Conservation (phyloP, 1,139 yeast genomes). For the Suhomyces bokatorum region DNA sequence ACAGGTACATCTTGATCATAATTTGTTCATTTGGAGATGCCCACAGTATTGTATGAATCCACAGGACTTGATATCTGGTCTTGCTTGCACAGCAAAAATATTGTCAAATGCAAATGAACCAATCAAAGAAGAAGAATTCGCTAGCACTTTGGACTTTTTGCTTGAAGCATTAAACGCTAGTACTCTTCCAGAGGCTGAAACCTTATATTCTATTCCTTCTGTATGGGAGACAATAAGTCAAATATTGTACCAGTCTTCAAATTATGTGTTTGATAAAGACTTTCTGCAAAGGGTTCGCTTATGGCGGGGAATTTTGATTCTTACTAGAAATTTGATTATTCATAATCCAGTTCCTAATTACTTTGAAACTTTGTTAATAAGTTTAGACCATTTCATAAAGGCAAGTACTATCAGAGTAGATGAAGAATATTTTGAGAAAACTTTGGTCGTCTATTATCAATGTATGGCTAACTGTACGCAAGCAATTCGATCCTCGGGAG, state of each 20-base stretch:
- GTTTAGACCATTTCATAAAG: constrained; percentile 1
- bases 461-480: constrained; percentile 14
- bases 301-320: constrained; percentile 6
- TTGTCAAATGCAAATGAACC: background rate
- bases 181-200: background rate
- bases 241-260: constrained; percentile 2
- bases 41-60: background rate
- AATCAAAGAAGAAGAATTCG: background rate
- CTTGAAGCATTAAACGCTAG: background rate
- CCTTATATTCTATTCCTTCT: background rate
- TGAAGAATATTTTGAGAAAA: constrained; percentile 11
- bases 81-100: background rate
- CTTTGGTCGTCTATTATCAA: constrained; percentile 14
- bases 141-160: background rate
- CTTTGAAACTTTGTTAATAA: background rate
- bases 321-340: constrained; percentile 5
- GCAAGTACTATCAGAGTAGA: background rate
- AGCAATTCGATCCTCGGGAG: background rate
- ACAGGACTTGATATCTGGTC: background rate
- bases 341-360: background rate
- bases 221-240: background rate
- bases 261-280: background rate
- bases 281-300: background rate
- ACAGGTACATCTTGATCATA: no score
- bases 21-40: no score